Evolutionary conservation across 352 stramenopile species (phyloP), one percentile per base, ranked within the genome.

Genomic region (Phytopythium cucurbitacearum): DNA sequence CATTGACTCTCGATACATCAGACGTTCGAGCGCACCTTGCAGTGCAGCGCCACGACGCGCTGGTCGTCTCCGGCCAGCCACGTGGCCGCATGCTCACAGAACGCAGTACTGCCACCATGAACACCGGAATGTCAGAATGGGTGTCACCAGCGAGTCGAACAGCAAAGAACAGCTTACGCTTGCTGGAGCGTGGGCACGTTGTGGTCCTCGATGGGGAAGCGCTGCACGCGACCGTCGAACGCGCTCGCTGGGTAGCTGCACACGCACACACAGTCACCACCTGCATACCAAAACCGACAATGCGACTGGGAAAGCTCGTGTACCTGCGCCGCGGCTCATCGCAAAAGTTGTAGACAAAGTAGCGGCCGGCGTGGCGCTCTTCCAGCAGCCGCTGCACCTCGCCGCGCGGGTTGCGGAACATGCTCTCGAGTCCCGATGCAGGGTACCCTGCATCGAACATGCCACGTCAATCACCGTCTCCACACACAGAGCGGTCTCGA

Each of bases 321-420:
- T n/a, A 88, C 76, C 69, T 65, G 32, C 80, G 73, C 7, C 64
- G 75, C 6, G 55, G 40, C 47, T 87, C 80, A 50, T 78, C 62
- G 46, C 80, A 91, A 39, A 91, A 91, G 51, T 91, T 91, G 59
- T 78, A 91, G 38, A 91, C 78, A 51, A 86, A 82, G 65, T 87
- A 91, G 16, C 67, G 51, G n/a, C 65, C 64, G 9, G 48, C 38
- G 45, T 91, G 77, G 21, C 64, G 69, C 15, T 76, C 41, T 32
- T 81, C 59, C 38, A 91, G 59, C 21, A 91, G 73, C 40, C 68
- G 53, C 50, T 76, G 62, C 37, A 91, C 77, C 37, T 89, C 73
- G 0, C 60, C 63, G 2, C 80, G 69, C 13, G 80, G 76, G 47
- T 91, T 91, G 5, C 80, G 71, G 44, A 80, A 89, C 53, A 80